phyloP scores from a whole-genome alignment of 2,329 filamentous ascomycete species.

The Bimuria novae-zelandiae region DNA sequence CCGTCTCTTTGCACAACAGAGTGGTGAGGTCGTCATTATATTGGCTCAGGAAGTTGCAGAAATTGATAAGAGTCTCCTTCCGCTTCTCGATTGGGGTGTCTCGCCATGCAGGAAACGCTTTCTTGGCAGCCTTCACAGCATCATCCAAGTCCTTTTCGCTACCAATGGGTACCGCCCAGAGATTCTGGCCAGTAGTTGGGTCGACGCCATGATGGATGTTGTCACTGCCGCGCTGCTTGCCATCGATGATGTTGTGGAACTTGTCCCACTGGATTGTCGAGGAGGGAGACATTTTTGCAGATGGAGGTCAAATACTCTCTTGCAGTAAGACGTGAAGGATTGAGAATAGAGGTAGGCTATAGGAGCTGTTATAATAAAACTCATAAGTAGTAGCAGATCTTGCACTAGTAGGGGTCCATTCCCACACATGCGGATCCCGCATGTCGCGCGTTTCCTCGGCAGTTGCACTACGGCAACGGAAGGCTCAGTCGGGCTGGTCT shows the following conservation, averaged over 20 bases:
- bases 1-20: conserved; percentile 42
- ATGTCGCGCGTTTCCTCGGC: neutral
- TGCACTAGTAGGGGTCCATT: too few relatives aligned
- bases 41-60: conserved; percentile 29
- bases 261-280: conserved; percentile 47
- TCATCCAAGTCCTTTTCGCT: conserved; percentile 56
- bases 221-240: conserved; percentile 51
- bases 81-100: conserved; percentile 40
- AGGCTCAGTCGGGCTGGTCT: too few relatives aligned
- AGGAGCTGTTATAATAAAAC: neutral
- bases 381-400: neutral
- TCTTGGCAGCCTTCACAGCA: conserved; percentile 55
- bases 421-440: too few relatives aligned
- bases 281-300: conserved; percentile 50
- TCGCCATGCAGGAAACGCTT: conserved; percentile 55
- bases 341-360: neutral
- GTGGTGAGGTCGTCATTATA: conserved; percentile 37
- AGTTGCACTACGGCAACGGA: too few relatives aligned
- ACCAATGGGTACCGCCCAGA: conserved; percentile 57
- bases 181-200: conserved; percentile 55
- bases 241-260: conserved; percentile 60
- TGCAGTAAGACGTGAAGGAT: neutral
- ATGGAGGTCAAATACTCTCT: neutral
- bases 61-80: conserved; percentile 37
- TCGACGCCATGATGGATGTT: conserved; percentile 55